These are phyloP conservation scores for Rhexocercosporidium sp. DNA, from an alignment of 2,329 filamentous ascomycete species.

Conservation along the genomic window DNA sequence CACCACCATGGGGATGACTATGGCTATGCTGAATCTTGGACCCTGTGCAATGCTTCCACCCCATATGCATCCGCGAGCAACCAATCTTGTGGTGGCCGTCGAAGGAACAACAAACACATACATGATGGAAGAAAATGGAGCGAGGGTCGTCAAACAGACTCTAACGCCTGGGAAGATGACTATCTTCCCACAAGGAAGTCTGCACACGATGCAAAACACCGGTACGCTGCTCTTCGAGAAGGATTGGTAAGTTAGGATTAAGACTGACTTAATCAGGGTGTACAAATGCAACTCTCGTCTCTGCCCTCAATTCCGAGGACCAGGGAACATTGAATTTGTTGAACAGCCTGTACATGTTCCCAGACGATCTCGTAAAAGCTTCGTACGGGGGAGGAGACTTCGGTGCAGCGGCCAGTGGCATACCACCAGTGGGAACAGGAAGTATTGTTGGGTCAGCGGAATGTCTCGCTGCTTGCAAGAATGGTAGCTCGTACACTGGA, in stretches of 20 bases:
- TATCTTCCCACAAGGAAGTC: not conserved
- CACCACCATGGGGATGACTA: not conserved
- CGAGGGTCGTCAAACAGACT: not conserved
- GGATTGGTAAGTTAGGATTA: not conserved
- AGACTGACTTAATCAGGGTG: not conserved
- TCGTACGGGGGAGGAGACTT: not conserved
- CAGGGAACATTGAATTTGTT: not conserved
- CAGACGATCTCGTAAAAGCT: not conserved
- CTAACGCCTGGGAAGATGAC: not conserved
- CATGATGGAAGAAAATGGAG: not conserved
- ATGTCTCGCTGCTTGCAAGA: constrained; percentile 42
- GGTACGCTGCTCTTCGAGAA: not conserved
- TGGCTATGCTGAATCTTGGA: not conserved
- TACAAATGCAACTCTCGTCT: not conserved
- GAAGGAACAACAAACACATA: not conserved
- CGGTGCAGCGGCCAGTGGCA: constrained; percentile 42
- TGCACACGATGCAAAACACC: not conserved
- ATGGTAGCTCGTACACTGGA: not conserved
- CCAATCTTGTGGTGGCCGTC: not conserved
- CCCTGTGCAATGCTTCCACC: not conserved
- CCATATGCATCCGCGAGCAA: not conserved
- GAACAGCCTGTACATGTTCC: not conserved
- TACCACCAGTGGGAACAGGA: constrained; percentile 49
- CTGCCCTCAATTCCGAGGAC: not conserved
- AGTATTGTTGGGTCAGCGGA: constrained; percentile 46